These are phyloP conservation scores for Alternaria infectoria DNA, from an alignment of 2,329 filamentous ascomycete species.

Conservation along the genomic window DNA sequence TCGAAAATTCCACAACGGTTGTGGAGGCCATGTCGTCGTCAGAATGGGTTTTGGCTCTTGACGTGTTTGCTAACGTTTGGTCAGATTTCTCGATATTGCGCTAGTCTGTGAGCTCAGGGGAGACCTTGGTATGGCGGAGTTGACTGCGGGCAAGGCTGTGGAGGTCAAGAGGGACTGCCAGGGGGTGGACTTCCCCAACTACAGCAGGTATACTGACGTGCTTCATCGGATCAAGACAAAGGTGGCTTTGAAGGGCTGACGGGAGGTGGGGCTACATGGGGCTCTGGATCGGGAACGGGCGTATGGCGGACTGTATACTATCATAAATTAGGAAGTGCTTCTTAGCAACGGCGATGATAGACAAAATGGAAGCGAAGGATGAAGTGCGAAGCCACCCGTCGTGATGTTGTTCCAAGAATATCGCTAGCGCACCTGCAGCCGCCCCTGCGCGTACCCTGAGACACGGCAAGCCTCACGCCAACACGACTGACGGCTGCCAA, in stretches of 20 bases:
- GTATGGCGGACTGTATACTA: neutral
- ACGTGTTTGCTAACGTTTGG: constrained; percentile 1
- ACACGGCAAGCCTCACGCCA: constrained; percentile 25
- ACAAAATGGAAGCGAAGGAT: neutral
- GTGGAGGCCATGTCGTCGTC: neutral
- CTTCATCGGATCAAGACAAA: constrained; percentile 29
- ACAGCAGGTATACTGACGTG: constrained; percentile 26
- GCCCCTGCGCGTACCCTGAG: constrained; percentile 18
- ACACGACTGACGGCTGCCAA: neutral
- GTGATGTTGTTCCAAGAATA: neutral
- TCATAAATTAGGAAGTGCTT: neutral
- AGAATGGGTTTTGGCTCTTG: neutral
- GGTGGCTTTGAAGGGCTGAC: neutral
- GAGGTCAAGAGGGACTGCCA: constrained; percentile 35
- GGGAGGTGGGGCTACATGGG: neutral
- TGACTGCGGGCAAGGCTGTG: constrained; percentile 33
- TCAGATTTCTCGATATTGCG: constrained; percentile 42
- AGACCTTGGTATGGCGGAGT: constrained; percentile 28
- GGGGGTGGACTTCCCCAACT: constrained; percentile 36
- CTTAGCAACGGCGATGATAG: neutral
- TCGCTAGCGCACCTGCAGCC: constrained; percentile 16
- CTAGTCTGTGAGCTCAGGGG: constrained; percentile 35
- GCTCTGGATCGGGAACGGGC: neutral
- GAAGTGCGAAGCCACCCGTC: neutral
- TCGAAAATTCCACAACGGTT: too few species aligned